Evolutionary conservation across 768 basidiomycete genomes (phyloP), one percentile per base, ranked within the genome.

Genomic region (Leccinum rimulosum): DNA sequence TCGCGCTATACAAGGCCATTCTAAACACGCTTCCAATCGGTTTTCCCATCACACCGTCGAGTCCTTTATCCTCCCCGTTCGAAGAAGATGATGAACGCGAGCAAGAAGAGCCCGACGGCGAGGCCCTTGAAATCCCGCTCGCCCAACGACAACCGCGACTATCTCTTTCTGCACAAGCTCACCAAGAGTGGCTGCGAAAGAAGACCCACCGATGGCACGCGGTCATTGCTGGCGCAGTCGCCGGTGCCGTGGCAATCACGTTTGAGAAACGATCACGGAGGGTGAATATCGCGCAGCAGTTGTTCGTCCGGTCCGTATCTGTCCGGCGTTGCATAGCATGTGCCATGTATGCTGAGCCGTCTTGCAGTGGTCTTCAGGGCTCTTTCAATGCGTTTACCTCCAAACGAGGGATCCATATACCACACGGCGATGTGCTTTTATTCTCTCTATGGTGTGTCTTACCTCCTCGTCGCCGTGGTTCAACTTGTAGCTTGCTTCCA

Each of bases 351-450:
- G 19, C 17, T 63, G 27, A 65, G 52, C n/a, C 22, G 19, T 35
- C 35, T 55, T 31, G 27, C 55, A 93, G 94, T 50, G 95, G 95
- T 3, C 77, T 98, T 7, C 95, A 98, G 72, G 95, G 93, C 2
- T 85, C 87, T 1, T 96, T 91, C 70, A 96, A 95, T 67, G 81
- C 84, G 8, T 87, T 86, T 65, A 85, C 92, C 1, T 79, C 80
- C 2, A 83, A 82, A 64, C 82, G 82, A 31, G 84, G 85, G 31
- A 79, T 95, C 48, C 76, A 75, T 48, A 79, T 98, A 15, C 95
- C 94, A 1, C 80, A 94, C 69, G 95, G 95, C 5, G 90, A 88
- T 51, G 82, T 92, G 1, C 70, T 95, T 8, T 82, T 96, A 10
- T 97, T 98, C 66, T 79, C 86, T 1, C 66, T 94, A 4, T 85